Evolutionary conservation across 1,284 basidiomycete genomes (phyloP), one percentile per base, ranked within the genome.

Genomic region (Kwoniella shivajii): DNA sequence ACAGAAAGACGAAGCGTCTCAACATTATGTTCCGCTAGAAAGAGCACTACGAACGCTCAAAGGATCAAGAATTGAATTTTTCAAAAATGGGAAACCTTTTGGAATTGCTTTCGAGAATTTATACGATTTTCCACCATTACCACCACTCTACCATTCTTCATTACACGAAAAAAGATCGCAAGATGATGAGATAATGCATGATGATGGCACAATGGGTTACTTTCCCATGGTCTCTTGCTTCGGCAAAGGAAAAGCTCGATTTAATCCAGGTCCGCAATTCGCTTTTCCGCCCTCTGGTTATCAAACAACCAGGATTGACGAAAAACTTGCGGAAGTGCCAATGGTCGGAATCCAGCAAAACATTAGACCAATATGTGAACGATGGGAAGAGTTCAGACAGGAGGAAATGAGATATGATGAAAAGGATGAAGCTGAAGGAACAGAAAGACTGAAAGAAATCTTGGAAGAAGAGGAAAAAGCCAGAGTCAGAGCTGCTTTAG

Each of bases 191-290:
- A 92, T 93, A 64, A 83, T 85, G 1, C 89, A 91, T 72, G 94
- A 99, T 76, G 96, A 99, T 74, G 96, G 96, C 10, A 88, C 88
- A 18, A 79, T 97, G 6, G 96, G 96, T 0, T 99, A 99, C 77
- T 99, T 93, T 72, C 92, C 94, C 0, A 88, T 96, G 79, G 85
- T 96, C 50, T 96, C 92, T 3, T 82, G 95, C 38, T 99, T 92
- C 80, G 94, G 93, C 61, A 88, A 89, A 52, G 96, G 92, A 1
- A 85, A 87, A 60, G 89, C 92, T 6, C 83, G 79, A 43, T 82
- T 96, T 59, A 96, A 97, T 72, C 86, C 92, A 29, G 94, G 93
- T 0, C 92, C 93, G 0, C 75, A 88, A 48, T 98, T 96, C 71
- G 83, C 83, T 1, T 89, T 84, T 68, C 84, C 88, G 1, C 93